Evolutionary conservation across 768 basidiomycete species (phyloP), one percentile per base, ranked within the genome.

Genomic region (Pluteus cervinus): DNA sequence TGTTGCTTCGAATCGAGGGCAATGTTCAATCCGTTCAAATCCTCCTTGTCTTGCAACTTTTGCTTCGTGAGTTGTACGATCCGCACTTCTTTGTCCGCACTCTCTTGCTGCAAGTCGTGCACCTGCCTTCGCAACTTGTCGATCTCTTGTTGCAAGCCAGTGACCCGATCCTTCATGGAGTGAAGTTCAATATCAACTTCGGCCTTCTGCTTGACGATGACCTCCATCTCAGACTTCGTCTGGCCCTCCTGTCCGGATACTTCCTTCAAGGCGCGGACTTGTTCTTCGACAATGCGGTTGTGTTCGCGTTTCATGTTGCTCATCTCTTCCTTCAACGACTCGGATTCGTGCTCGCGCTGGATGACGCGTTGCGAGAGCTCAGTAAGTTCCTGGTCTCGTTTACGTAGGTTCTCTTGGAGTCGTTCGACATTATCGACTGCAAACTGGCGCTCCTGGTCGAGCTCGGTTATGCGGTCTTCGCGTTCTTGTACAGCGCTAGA

Each of bases 1-100:
- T 93, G 90, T 51, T 96, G 92, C 61, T 96, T 96, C 17, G 89
- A 81, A 58, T 93, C 89, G 37, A 96, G 61, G 0, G 91, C 92
- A 24, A 93, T 90, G 50, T 94, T 92, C 49, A 94, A 61, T n/a
- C 86, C 84, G 33, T 73, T 60, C 15, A 85, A 56, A 57, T 94
- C 91, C 29, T 91, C 83, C 56, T 82, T 80, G 44, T 83, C 73
- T 51, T 79, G 68, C 0, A 65, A 63, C 25, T 74, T 66, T 49
- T 81, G 69, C 60, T 86, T 87, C 43, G 69, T 71, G 36, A 88
- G 58, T 48, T 86, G 81, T 10, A 78, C 64, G 28, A 92, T 71
- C 53, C 81, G 83, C 24, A 93, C 71, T 45, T 93, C 91, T 62
- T 82, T 85, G 41, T 81, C 79, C 8, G 90, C 85, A 50, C 85